Base-by-base conservation (phyloP, 768 basidiomycete genomes). In the Podaxis sp. region DNA sequence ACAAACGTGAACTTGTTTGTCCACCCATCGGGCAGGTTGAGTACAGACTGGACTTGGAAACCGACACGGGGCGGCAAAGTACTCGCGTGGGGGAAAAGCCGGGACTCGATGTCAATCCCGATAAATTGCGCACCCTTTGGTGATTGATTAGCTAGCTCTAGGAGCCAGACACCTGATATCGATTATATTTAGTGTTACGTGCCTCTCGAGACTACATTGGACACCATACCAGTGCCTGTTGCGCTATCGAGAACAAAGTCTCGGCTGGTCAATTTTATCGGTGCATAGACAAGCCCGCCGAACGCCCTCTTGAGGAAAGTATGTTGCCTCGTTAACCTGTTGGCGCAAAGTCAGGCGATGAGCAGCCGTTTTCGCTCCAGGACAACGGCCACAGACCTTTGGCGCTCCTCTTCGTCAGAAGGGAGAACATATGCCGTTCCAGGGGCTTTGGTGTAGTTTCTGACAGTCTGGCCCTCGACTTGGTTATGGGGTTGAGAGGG, bases 401-500 rank as follows among this genome's bases (percentile, higher is more conserved):
- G 17, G 17, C 46, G 6, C 22, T 49, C 46, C 20, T 49, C 7
- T 10, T 49, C 48, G 22, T 49, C 48, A 49, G 48, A 49, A 13
- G 48, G 48, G 48, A 49, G 48, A 8, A 83, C 20, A 73, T 88
- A 69, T 41, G 40, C 40, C 17, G 40, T 41, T 41, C 40, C 40
- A 12, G 40, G 40, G 12, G 40, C 40, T 41, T 13, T n/a, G 12
- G 13, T 41, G 40, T 41, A 41, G 3, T 20, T 17, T 46, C n/a
- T 46, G n/a, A 6, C 15, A 17, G 4, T 7, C 7, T 1, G 44
- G 20, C 2, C n/a, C 44, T 10, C 20, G 44, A 46, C 15, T 17
- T 46, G 44, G 15, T 17, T 46, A 1, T 46, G 20, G 15, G 17
- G 4, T 46, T 20, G 20, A 33, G 33, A 33, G 8, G 33, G 10